Conservation (phyloP, 2,329 filamentous ascomycete species). For the Trichoderma sp. region DNA sequence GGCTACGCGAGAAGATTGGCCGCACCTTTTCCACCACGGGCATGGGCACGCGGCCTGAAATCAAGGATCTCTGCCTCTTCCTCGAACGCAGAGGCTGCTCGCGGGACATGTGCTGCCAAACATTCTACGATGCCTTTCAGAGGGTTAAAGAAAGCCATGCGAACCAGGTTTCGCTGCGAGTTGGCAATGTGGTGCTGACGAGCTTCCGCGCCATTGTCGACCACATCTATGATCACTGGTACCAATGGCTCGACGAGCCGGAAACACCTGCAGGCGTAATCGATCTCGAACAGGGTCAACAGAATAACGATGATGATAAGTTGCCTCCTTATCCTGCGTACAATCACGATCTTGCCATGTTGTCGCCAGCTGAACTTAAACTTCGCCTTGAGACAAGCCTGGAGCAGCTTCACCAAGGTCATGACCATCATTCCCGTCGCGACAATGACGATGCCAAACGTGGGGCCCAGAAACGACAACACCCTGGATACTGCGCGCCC, state of each 20-base stretch:
- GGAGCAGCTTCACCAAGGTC: background rate
- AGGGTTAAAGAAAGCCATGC: no score
- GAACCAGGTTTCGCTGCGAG: background rate
- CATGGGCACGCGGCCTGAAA: background rate
- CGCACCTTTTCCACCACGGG: background rate
- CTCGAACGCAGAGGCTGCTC: conserved; percentile 1
- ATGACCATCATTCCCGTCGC: background rate
- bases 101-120: conserved; percentile 13
- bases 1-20: conserved; percentile 31
- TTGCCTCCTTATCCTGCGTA: background rate
- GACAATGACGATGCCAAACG: background rate
- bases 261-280: no score
- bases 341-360: background rate
- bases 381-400: background rate
- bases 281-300: background rate
- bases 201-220: background rate
- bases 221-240: background rate
- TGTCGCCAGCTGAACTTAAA: background rate
- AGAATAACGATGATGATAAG: background rate
- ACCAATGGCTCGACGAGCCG: background rate
- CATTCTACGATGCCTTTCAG: conserved; percentile 2
- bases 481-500: background rate
- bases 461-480: background rate
- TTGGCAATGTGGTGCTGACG: background rate
- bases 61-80: background rate